Percentiles rank a stretch among this genome's conserved stretches.
phyloP scores from a whole-genome alignment of 192 early-diverging fungal genomes.

The Coemansia sp. region DNA sequence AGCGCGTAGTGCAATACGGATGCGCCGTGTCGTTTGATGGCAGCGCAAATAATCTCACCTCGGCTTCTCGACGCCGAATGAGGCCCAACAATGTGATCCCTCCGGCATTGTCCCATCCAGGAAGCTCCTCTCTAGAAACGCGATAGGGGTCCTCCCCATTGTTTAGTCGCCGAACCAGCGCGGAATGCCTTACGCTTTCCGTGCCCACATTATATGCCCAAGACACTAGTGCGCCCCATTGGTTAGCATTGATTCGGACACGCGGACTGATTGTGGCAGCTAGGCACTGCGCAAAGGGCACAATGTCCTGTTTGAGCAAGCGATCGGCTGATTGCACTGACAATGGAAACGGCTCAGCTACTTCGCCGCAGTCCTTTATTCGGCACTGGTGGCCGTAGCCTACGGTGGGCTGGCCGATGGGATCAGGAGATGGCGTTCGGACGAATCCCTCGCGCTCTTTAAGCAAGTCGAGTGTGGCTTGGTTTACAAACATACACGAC shows the following conservation, averaged over 20 bases:
- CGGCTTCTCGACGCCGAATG: slow-evolving; percentile 9
- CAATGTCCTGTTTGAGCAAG: slow-evolving; percentile 33
- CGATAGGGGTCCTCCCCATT: slow-evolving; percentile 7
- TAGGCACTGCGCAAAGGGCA: slow-evolving; percentile 11
- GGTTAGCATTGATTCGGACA: slow-evolving; percentile 23
- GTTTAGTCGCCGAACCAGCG: slow-evolving; percentile 15
- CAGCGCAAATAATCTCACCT: slow-evolving; percentile 7
- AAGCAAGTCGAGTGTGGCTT: slow-evolving; percentile 20
- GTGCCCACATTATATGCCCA: slow-evolving; percentile 38
- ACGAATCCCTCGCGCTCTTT: slow-evolving; percentile 45
- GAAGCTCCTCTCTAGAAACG: slow-evolving; percentile 22
- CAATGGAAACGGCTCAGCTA: slow-evolving; percentile 13
- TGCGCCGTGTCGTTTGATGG: slow-evolving; percentile 5
- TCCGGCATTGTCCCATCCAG: slow-evolving; percentile 15
- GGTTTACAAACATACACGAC: slow-evolving; percentile 4
- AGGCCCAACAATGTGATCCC: slow-evolving; percentile 16
- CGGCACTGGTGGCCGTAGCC: slow-evolving; percentile 51
- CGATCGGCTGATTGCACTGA: slow-evolving; percentile 11
- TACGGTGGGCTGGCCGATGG: slow-evolving; percentile 36
- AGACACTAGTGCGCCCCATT: slow-evolving; percentile 37
- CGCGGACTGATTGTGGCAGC: neutral
- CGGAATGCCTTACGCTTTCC: slow-evolving; percentile 7
- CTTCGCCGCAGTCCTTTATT: slow-evolving; percentile 15
- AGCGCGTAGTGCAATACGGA: neutral
- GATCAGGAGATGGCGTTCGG: slow-evolving; percentile 27